Base-by-base conservation (phyloP, 2,329 filamentous ascomycete genomes). In the Geosmithia flava region DNA sequence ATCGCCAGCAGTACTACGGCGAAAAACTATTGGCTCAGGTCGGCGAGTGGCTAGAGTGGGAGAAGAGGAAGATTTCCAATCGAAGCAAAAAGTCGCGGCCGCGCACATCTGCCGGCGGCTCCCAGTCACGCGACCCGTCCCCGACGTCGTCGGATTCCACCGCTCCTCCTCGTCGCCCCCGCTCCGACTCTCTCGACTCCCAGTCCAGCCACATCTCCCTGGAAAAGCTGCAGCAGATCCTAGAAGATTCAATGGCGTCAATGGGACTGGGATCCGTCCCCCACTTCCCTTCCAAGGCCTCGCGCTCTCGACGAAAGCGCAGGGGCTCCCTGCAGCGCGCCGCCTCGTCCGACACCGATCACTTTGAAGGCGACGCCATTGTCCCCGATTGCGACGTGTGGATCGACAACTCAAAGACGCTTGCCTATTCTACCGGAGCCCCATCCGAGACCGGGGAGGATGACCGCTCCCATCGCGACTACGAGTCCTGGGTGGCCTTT, bases 331-430 rank as follows among this genome's bases (percentile, higher is more conserved):
- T 68, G 57, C 71, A 62, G 55, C 71, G 69, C 15, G 66, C 69
- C 1, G 74, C 72, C 4, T 88, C 85, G 3, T 93, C 87, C 0
- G 91, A 96, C 56, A 94, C 89, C 0, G 91, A 97, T 50, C 86
- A 83, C 55, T 69, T 79, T 16, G 90, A 95, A 53, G 80, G 80
- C n/a, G 88, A 95, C 52, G 73, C 80, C 17, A 66, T 86, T n/a
- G 87, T 95, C 1, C 91, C 91, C 1, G 80, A 78, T 53, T 94
- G 90, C 55, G 88, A 96, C 62, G 88, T 80, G 7, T 71, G 83
- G 44, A 73, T 97, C 19, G 91, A 97, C 66, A 96, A 96, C 59
- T 85, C 87, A 5, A 93, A 91, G 66, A 94, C 90, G 0, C 70
- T 95, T 56, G 80, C 82, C 46, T 95, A 93, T 60, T 74, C 70